Evolutionary conservation across 2,329 filamentous ascomycete species (phyloP).

Genomic region (Knufia petricola): DNA sequence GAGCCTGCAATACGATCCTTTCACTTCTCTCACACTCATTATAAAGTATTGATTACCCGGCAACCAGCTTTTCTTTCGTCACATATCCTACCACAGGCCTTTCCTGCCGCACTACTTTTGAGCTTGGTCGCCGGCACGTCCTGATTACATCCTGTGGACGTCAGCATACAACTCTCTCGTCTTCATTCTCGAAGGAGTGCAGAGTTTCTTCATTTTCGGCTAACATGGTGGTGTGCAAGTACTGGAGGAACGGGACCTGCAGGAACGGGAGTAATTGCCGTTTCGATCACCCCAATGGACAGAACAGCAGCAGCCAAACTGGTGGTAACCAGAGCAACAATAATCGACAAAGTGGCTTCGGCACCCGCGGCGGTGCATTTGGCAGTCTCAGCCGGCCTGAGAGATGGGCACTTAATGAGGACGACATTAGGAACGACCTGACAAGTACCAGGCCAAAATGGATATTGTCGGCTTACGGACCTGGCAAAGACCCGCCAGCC

Average conservation of each 20-base stretch:
- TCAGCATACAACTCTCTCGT: no score
- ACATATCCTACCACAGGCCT: no score
- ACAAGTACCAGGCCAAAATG: slow-evolving; percentile 63
- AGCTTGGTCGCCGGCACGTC: not conserved
- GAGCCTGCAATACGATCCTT: no score
- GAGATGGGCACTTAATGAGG: slow-evolving; percentile 40
- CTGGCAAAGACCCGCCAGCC: slow-evolving; percentile 63
- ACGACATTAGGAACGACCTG: slow-evolving; percentile 57
- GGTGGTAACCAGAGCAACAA: not conserved
- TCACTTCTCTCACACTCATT: no score
- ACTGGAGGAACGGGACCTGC: slow-evolving; percentile 57
- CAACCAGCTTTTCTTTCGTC: no score
- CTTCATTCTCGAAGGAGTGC: no score
- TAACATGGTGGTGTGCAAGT: slow-evolving; percentile 48
- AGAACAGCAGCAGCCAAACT: slow-evolving; percentile 16
- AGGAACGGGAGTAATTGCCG: slow-evolving; percentile 48
- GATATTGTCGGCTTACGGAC: slow-evolving; percentile 79
- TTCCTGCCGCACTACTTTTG: not conserved
- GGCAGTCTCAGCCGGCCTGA: slow-evolving; percentile 17
- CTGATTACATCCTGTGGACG: no score
- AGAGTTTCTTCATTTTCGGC: no score
- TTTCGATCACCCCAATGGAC: slow-evolving; percentile 1
- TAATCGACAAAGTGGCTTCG: not conserved
- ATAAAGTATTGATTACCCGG: no score
- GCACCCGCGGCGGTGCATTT: slow-evolving; percentile 1